Evolutionary conservation across 2,329 filamentous ascomycete species (phyloP), one percentile per base, ranked within the genome.

Genomic region (Ophiostoma sp.): DNA sequence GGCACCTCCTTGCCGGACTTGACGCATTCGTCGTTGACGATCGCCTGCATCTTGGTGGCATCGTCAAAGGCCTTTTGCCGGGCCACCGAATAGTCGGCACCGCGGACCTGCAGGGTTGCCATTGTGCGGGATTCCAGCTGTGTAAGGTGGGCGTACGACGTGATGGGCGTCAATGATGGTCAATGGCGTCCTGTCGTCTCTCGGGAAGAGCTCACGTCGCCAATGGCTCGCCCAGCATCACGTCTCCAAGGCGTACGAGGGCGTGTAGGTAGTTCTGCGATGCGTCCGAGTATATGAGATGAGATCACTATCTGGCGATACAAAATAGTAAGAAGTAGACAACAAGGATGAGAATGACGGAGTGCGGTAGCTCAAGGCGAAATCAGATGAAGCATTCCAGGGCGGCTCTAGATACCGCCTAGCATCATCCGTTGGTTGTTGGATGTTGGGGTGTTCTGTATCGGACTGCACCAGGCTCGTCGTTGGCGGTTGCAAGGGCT

Each of bases 31-130:
- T 88, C 85, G 65, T 83, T 78, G 38, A 89, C 84, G 5, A 81
- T 76, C 44, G 79, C 77, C 76, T 89, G 84, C 85, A 88, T 87
- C 72, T 87, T 84, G 68, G 82, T 81, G 18, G 88, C 88, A 79
- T 90, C 87, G 74, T 89, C 82, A 45, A 85, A 77, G 70, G 86
- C 85, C 74, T 84, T 83, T 68, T 79, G 77, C 73, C 69, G 67
- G 38, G 67, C 65, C 14, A 65, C 65, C 66, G 75, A 74, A 67
- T 73, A 71, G 65, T 74, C 75, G 72, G 75, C 71, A 18, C 73
- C 74, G 44, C 74, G 73, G 42, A 77, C 76, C 64, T 75, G 74
- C 14, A 78, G 71, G 41, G 71, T 75, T 9, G 76, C 73, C 76
- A 77, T 77, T 60, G 4, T 60, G 40, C 8, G 4, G 5, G 12